Conservation (phyloP, 2,329 filamentous ascomycete genomes). For the Colletotrichum sp. region DNA sequence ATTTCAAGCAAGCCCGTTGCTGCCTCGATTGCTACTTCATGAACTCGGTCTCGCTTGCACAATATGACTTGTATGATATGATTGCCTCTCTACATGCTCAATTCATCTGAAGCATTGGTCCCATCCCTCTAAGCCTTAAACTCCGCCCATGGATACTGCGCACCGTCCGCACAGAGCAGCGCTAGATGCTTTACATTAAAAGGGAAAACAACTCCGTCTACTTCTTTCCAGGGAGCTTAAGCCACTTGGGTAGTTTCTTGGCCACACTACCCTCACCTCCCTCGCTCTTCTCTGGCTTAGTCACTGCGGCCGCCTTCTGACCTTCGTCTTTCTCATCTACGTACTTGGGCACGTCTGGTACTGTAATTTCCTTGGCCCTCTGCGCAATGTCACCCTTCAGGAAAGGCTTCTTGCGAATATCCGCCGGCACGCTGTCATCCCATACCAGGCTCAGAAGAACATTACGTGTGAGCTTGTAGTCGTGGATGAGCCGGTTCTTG, state of each 20-base stretch:
- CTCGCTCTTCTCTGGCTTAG: conserved; percentile 38
- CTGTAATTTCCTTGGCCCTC: conserved; percentile 69
- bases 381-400: conserved; percentile 63
- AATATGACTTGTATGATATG: not conserved
- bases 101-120: not conserved
- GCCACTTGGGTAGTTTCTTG: conserved; percentile 70
- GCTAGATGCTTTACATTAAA: conserved; percentile 27
- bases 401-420: conserved; percentile 60
- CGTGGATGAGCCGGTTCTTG: conserved; percentile 68
- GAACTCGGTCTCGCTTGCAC: not conserved
- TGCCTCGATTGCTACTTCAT: not conserved
- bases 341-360: conserved; percentile 58
- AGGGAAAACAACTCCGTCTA: conserved; percentile 36
- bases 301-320: conserved; percentile 27
- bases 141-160: not conserved
- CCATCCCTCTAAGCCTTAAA: not conserved
- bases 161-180: not conserved
- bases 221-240: conserved; percentile 77
- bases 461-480: conserved; percentile 72
- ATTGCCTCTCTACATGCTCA: not conserved
- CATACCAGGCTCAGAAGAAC: conserved; percentile 80
- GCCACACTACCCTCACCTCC: conserved; percentile 36
- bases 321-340: conserved; percentile 43
- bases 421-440: conserved; percentile 65
- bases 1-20: conserved; percentile 20